phyloP scores from a whole-genome alignment of 176 grass and related monocot species.

The Oryza rufipogon region DNA sequence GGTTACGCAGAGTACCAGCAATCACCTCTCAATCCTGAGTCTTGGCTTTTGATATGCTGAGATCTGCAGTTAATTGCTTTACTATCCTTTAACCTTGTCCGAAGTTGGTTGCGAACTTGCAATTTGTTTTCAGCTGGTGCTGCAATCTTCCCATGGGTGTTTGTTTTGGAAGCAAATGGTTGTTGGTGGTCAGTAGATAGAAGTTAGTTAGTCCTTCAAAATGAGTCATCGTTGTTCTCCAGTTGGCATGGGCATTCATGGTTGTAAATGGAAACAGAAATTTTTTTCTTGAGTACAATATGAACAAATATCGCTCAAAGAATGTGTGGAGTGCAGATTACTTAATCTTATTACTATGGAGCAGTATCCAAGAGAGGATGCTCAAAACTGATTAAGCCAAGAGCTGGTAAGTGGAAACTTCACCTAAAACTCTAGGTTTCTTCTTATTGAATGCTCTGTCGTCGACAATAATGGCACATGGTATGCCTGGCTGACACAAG shows the following conservation, averaged over 20 bases:
- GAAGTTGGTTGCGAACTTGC: slow-evolving; percentile 30
- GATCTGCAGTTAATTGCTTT: slow-evolving; percentile 45
- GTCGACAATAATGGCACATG: background rate
- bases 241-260: slow-evolving; percentile 36
- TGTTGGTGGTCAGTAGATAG: slow-evolving; percentile 31
- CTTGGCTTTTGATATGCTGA: slow-evolving; percentile 45
- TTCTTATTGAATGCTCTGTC: slow-evolving; percentile 12
- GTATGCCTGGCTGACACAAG: slow-evolving; percentile 11
- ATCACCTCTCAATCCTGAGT: slow-evolving; percentile 21
- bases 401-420: background rate
- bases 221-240: slow-evolving; percentile 17
- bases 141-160: slow-evolving; percentile 24
- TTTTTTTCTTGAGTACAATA: slow-evolving; percentile 30
- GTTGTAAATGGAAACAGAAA: slow-evolving; percentile 44
- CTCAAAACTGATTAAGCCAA: background rate
- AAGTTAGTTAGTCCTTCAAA: slow-evolving; percentile 31
- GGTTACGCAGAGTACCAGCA: slow-evolving; percentile 29
- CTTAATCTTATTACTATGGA: slow-evolving; percentile 8
- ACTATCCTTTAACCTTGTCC: slow-evolving; percentile 42
- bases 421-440: background rate
- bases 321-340: slow-evolving; percentile 9
- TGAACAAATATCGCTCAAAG: slow-evolving; percentile 18
- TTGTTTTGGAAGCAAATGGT: slow-evolving; percentile 25
- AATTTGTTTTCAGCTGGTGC: slow-evolving; percentile 24
- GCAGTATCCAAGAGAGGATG: background rate